phyloP scores from a whole-genome alignment of 208 protist genomes.

The Angomonas deanei region DNA sequence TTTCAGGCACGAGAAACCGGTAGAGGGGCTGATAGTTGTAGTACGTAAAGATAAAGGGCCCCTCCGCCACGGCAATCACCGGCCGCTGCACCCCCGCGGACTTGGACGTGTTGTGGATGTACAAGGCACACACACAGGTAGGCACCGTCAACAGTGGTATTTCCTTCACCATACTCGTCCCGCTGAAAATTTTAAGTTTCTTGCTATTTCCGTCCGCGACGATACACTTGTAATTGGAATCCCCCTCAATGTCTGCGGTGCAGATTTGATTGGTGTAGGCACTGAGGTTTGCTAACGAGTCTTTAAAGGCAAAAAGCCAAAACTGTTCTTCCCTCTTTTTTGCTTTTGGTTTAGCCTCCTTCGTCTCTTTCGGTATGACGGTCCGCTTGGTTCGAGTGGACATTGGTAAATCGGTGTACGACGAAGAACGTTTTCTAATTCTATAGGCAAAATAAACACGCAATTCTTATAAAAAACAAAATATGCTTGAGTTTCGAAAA shows the following conservation, averaged over 20 bases:
- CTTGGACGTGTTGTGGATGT: constrained; percentile 48
- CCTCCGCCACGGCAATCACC: constrained; percentile 82
- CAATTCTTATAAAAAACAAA: no score
- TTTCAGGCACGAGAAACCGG: constrained; percentile 80
- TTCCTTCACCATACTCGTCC: constrained; percentile 79
- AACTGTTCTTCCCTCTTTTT: constrained; percentile 42
- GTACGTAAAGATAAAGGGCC: constrained; percentile 90
- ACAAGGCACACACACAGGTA: constrained; percentile 78
- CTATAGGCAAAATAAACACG: no score
- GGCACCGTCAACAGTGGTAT: constrained; percentile 82
- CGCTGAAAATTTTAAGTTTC: constrained; percentile 79
- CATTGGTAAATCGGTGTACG: no score
- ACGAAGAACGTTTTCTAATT: no score
- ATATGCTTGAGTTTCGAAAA: no score
- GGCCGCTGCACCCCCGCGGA: constrained; percentile 49
- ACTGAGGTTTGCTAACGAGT: constrained; percentile 81
- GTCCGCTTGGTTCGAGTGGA: no score
- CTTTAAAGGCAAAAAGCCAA: constrained; percentile 89
- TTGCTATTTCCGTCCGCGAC: constrained; percentile 71
- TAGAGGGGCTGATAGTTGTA: constrained; percentile 86
- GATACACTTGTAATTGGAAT: constrained; percentile 93
- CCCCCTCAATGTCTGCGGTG: constrained; percentile 82
- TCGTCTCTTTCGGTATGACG: neutral
- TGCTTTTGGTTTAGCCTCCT: neutral
- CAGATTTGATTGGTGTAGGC: constrained; percentile 71